Evolutionary conservation across 2,329 filamentous ascomycete species (phyloP), one percentile per base, ranked within the genome.

Genomic region (Pyrenophora teres): DNA sequence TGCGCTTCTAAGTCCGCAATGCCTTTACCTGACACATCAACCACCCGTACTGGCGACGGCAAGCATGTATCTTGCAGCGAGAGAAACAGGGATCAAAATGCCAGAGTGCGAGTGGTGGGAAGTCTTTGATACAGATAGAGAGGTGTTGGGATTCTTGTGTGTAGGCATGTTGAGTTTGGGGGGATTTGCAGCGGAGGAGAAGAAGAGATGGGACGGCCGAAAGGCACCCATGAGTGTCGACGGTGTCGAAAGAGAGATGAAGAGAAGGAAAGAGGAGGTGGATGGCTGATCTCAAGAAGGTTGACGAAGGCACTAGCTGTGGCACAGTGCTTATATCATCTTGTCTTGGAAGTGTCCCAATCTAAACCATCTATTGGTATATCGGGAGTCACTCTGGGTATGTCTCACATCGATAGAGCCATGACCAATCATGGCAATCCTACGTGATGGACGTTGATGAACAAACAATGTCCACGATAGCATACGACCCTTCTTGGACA

Each of bases 51-150:
- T 99, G 8, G 93, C 94, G 4, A 90, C 91, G 2, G 90, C 92
- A 1, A 90, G 92, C 1, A 88, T 97, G 27, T 99, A 97, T 70
- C 84, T 91, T n/a, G 90, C 93, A 0, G 89, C 91, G 0, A 83
- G 87, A 38, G 92, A 97, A 60, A 72, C 84, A 1, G 86, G 83
- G 0, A 84, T 89, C 10, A 92, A 90, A 71, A 81, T 97, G 75
- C 91, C 93, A 0, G 88, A 89, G 57, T 84, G 83, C 40, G 87
- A 90, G 57, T 99, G 94, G 94, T 99, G 94, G 94, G 92, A 97
- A 74, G 90, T 97, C 0, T 97, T 97, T 72, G 94, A 99, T 73
- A 90, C 94, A 6, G 92, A 97, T 65, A 82, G 94, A 43, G 94
- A 99, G 77, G 92, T 96, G 71, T 80, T 99, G 31, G 94, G 94